Percentiles rank a stretch among this genome's conserved stretches.
Conservation (phyloP, 768 basidiomycete genomes). For the Lentinula edodes region DNA sequence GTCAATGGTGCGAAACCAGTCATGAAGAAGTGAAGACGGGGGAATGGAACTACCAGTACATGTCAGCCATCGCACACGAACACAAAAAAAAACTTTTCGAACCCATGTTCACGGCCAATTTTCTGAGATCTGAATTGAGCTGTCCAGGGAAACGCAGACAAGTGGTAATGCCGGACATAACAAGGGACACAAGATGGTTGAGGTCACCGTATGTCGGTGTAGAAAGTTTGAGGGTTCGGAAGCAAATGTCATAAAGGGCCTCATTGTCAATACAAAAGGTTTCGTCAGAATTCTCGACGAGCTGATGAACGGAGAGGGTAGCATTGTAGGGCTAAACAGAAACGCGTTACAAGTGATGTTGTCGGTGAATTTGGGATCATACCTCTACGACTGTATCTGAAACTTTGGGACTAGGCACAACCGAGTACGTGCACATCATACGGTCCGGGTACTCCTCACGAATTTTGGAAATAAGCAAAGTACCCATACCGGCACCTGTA, state of each 20-base stretch:
- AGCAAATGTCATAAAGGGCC: slow-evolving; percentile 98
- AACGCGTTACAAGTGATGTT: neutral
- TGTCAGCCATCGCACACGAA: neutral
- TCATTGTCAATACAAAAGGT: slow-evolving; percentile 99
- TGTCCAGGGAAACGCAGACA: slow-evolving; percentile 99
- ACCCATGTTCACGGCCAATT: slow-evolving; percentile 99
- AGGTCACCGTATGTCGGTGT: slow-evolving; percentile 97
- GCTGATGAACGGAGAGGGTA: slow-evolving; percentile 95
- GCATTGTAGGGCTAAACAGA: slow-evolving; percentile 89
- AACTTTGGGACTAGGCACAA: slow-evolving; percentile 95
- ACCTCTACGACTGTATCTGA: slow-evolving; percentile 99
- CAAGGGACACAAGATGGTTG: slow-evolving; percentile 95
- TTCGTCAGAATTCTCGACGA: slow-evolving; percentile 99
- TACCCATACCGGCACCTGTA: slow-evolving; percentile 99
- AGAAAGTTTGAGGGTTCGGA: slow-evolving; percentile 93
- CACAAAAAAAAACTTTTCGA: slow-evolving; percentile 18
- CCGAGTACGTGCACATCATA: slow-evolving; percentile 99
- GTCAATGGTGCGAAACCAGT: slow-evolving; percentile 94
- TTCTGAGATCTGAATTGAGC: slow-evolving; percentile 96
- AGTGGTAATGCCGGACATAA: slow-evolving; percentile 99
- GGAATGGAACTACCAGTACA: slow-evolving; percentile 76
- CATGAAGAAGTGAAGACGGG: slow-evolving; percentile 99
- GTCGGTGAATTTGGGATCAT: slow-evolving; percentile 9
- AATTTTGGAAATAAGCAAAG: slow-evolving; percentile 97
- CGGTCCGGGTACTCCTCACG: slow-evolving; percentile 98